Base-by-base conservation (phyloP, 768 basidiomycete genomes). In the Trametes gibbosa region DNA sequence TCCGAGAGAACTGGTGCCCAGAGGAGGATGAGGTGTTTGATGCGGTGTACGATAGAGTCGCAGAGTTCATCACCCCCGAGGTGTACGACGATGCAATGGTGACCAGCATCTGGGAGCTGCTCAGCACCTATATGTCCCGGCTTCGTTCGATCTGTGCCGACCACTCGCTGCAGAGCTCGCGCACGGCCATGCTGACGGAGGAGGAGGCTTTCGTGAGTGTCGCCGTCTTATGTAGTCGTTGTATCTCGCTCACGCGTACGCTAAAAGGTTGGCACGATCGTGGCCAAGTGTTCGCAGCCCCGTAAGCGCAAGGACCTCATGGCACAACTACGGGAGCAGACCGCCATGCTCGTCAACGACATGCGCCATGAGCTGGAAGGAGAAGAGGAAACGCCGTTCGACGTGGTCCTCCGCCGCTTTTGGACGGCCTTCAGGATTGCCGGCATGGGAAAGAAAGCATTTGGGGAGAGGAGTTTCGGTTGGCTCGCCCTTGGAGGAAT, bases 391-490 rank as follows among this genome's bases (percentile, higher is more conserved):
- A 70, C 69, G 1, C 61, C 74, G 6, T 57, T 68, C 32, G 70
- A 78, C 46, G 74, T 76, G 12, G 75, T 75, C 59, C 70, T 88
- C 43, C 59, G 73, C 52, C 71, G 77, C 5, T 79, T 79, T 9
- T 87, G 84, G 85, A 67, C 79, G 2, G 83, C 84, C 2, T 88
- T 82, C 78, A 67, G 76, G 55, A 59, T 85, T 12, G 76, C 81
- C 0, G 65, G 72, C 9, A 57, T 72, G 2, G 48, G 72, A 47
- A 65, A 68, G n/a, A 68, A 72, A 14, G 59, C 64, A 10, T 87
- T 86, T 61, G 86, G 85, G 0, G 83, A 82, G 24, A 76, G 79
- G 53, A 85, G 82, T 66, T 88, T 86, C 68, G 77, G 80, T 23
- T 87, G 83, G 81, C 67, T 89, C 21, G 78, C 82, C 5, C 70